Evolutionary conservation across 2,329 filamentous ascomycete genomes (phyloP).

Genomic region (Hymenoscyphus linearis): DNA sequence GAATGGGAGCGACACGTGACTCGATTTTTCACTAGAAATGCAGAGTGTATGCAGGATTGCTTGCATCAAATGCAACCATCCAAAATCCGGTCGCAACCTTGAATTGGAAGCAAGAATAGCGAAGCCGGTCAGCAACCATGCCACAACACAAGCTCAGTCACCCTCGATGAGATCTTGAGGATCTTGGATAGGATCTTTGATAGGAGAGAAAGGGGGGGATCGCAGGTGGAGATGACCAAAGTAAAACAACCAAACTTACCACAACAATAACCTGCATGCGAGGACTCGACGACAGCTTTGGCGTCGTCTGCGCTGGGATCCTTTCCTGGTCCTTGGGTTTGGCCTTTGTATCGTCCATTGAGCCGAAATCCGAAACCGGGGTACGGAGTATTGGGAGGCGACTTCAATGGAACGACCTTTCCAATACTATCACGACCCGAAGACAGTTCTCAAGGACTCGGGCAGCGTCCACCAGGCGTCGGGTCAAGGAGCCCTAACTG

Average conservation of each 20-base stretch:
- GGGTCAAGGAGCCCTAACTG: background rate
- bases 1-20: background rate
- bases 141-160: too few species aligned
- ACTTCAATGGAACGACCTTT: background rate
- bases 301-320: background rate
- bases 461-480: too few species aligned
- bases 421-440: too few species aligned
- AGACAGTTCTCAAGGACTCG: too few species aligned
- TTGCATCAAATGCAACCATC: too few species aligned
- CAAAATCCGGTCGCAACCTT: background rate
- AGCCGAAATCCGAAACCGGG: background rate
- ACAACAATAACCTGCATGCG: conserved; percentile 12
- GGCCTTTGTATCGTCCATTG: background rate
- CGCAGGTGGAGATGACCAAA: background rate
- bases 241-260: background rate
- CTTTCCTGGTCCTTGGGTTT: background rate
- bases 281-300: background rate
- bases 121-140: background rate
- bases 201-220: too few species aligned
- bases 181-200: too few species aligned
- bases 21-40: background rate
- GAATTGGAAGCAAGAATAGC: background rate
- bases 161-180: too few species aligned
- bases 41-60: background rate
- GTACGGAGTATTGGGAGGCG: too few species aligned